These are phyloP conservation scores for Aspergillus novoparasiticus DNA, from an alignment of 2,329 filamentous ascomycete species.

Conservation along the genomic window DNA sequence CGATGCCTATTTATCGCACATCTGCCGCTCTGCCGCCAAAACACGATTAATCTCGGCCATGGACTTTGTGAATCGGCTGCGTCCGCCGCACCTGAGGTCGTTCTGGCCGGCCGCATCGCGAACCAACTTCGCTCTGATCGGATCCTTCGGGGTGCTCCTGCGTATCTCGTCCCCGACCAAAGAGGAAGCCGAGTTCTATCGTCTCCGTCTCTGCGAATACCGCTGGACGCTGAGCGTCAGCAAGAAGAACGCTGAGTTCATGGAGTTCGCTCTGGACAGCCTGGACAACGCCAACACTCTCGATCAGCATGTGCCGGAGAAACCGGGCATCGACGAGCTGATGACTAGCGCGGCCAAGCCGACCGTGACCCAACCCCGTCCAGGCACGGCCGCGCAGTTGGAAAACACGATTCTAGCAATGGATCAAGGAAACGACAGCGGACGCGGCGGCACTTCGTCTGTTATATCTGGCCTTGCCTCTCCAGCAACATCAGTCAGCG, in stretches of 20 bases:
- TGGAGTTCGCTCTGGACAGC: constrained; percentile 72
- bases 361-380: constrained; percentile 21
- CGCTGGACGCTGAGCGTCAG: constrained; percentile 91
- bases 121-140: constrained; percentile 87
- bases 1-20: constrained; percentile 84
- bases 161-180: constrained; percentile 85
- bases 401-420: constrained; percentile 33
- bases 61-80: constrained; percentile 94
- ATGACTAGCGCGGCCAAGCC: constrained; percentile 37
- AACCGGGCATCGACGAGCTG: constrained; percentile 60
- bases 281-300: constrained; percentile 71
- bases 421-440: constrained; percentile 21
- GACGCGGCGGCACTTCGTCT: constrained; percentile 32
- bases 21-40: constrained; percentile 91
- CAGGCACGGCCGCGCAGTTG: constrained; percentile 16
- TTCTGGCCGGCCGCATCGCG: constrained; percentile 69
- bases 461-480: constrained; percentile 42
- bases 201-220: constrained; percentile 81
- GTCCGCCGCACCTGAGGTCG: constrained; percentile 79
- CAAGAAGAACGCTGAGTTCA: constrained; percentile 64
- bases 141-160: constrained; percentile 86
- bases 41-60: constrained; percentile 92
- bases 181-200: constrained; percentile 93
- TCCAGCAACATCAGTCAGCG: constrained; percentile 40
- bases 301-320: constrained; percentile 70